Conservation (phyloP, 2,329 filamentous ascomycete species). For the Ophiosphaerella narmari region DNA sequence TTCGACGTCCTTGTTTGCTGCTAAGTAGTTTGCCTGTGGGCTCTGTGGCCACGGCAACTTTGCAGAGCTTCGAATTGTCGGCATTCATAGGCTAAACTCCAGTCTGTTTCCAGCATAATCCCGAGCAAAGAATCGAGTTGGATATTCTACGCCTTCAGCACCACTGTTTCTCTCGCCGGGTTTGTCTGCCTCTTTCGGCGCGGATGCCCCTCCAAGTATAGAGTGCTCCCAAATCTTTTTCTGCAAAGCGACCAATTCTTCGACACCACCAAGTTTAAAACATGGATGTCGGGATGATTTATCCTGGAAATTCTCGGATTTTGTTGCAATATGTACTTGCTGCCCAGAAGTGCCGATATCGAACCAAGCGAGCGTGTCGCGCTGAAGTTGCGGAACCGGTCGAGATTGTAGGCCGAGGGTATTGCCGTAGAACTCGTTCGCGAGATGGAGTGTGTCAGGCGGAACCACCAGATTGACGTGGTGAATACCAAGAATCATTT, state of each 20-base stretch:
- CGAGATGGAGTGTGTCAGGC: conserved; percentile 9
- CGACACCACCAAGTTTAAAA: conserved; percentile 57
- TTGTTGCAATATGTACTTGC: conserved; percentile 60
- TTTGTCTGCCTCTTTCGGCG: conserved; percentile 60
- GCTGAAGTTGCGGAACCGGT: conserved; percentile 59
- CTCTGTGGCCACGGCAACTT: too few relatives aligned
- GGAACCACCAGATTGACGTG: conserved; percentile 23
- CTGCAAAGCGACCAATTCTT: conserved; percentile 56
- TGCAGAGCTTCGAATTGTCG: background rate
- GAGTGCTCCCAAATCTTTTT: conserved; percentile 58
- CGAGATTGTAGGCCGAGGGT: conserved; percentile 61
- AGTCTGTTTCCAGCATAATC: conserved; percentile 49
- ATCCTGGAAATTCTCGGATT: conserved; percentile 28
- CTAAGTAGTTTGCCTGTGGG: too few relatives aligned
- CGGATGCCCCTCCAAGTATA: conserved; percentile 53
- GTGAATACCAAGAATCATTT: conserved; percentile 22
- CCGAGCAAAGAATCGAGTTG: conserved; percentile 64
- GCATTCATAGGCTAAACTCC: conserved; percentile 43
- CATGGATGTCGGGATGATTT: conserved; percentile 61
- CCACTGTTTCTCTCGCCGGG: conserved; percentile 54
- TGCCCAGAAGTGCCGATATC: conserved; percentile 61
- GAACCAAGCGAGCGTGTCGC: conserved; percentile 62
- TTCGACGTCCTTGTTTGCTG: background rate
- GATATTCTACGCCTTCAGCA: conserved; percentile 62
- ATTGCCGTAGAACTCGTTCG: conserved; percentile 16